phyloP scores from a whole-genome alignment of 768 basidiomycete genomes.

The Amylocystis lapponica region DNA sequence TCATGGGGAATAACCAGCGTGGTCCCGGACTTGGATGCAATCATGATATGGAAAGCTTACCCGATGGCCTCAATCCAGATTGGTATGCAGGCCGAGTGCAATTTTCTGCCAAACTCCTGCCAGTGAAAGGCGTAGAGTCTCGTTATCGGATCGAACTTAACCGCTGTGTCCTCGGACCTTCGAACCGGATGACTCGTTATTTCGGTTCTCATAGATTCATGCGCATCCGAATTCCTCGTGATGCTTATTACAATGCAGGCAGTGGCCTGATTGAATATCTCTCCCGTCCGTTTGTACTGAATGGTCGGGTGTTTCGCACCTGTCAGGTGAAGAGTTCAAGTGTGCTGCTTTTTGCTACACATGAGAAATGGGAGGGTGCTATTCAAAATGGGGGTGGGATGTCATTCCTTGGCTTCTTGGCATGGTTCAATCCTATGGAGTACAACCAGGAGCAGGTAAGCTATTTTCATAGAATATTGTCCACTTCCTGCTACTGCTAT shows the following conservation, averaged over 20 bases:
- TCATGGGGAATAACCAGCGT: too few species aligned
- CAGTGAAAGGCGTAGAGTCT: not conserved
- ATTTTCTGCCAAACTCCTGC: constrained; percentile 39
- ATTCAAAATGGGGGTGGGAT: too few species aligned
- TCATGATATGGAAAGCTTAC: constrained; percentile 4
- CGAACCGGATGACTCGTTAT: constrained; percentile 49
- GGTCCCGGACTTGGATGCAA: constrained; percentile 44
- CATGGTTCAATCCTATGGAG: constrained; percentile 45
- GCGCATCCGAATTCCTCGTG: constrained; percentile 39
- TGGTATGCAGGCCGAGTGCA: constrained; percentile 63
- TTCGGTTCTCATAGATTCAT: constrained; percentile 62
- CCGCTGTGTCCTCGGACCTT: constrained; percentile 45
- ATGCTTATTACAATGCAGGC: constrained; percentile 20
- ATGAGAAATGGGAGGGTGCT: constrained; percentile 30
- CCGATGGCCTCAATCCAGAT: constrained; percentile 25
- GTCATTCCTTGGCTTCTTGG: too few species aligned
- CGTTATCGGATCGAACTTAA: constrained; percentile 29
- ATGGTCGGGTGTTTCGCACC: constrained; percentile 48
- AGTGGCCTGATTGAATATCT: constrained; percentile 36
- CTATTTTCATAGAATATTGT: not conserved
- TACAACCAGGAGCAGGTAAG: constrained; percentile 47
- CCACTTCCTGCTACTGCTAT: not conserved
- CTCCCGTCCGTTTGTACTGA: constrained; percentile 45
- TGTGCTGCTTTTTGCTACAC: constrained; percentile 50
- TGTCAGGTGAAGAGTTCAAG: constrained; percentile 57